Conservation (phyloP, 495 filamentous ascomycete species). For the Choiromyces venosus region DNA sequence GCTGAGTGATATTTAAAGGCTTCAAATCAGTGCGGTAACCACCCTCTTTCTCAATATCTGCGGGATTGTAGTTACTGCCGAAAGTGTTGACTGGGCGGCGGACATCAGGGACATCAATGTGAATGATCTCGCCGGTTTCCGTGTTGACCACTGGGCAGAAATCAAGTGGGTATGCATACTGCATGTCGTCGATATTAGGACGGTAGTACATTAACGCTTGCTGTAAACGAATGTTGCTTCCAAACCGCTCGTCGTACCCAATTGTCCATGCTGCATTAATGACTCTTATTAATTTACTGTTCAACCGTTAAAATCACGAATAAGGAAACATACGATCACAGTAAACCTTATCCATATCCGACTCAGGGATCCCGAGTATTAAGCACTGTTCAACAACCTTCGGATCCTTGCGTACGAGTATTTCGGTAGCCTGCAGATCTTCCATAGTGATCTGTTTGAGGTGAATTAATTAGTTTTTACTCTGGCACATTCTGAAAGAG, state of each 20-base stretch:
- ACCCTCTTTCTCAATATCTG: conserved; percentile 64
- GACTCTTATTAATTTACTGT: conserved; percentile 5
- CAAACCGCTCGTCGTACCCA: conserved; percentile 88
- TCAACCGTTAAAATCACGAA: background rate
- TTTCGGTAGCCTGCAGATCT: conserved; percentile 83
- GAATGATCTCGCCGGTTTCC: conserved; percentile 74
- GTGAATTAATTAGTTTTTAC: background rate
- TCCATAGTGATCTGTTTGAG: conserved; percentile 77
- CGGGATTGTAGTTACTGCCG: conserved; percentile 75
- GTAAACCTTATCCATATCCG: conserved; percentile 90
- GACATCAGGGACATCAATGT: conserved; percentile 81
- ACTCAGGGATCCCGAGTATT: conserved; percentile 73
- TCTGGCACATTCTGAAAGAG: background rate
- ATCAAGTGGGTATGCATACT: conserved; percentile 87
- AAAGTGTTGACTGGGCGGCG: conserved; percentile 71
- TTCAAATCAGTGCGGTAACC: conserved; percentile 78
- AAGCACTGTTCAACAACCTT: conserved; percentile 90
- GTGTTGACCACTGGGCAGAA: conserved; percentile 92
- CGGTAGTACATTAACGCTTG: conserved; percentile 96
- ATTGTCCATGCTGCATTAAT: conserved; percentile 75
- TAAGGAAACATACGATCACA: conserved; percentile 63
- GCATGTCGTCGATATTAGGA: conserved; percentile 75
- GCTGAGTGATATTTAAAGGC: conserved; percentile 93
- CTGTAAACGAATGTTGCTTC: conserved; percentile 72
- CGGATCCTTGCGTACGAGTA: conserved; percentile 68